Base-by-base conservation (phyloP, 2,329 filamentous ascomycete species). In the Exophiala alcalophila region DNA sequence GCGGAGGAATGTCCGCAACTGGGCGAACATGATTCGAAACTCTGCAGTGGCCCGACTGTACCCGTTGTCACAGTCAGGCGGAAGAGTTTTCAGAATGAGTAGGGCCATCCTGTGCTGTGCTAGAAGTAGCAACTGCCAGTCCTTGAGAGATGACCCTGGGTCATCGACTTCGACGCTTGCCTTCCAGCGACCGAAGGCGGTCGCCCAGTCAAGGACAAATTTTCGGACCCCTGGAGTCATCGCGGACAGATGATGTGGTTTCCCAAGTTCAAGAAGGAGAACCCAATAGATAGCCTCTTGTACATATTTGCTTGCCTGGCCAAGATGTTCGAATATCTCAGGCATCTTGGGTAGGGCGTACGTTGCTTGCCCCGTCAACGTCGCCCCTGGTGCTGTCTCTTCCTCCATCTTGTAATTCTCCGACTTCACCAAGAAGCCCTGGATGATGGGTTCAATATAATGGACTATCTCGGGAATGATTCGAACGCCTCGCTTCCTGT, bases 1-100 rank as follows among this genome's bases (percentile, higher is more conserved):
- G n/a, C 47, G 38, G 15, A 50, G 20, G 18, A 50, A 50, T 7
- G 42, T 46, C 12, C 47, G 47, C n/a, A 50, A 15, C 25, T 50
- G 47, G 4, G 40, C 47, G 12, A 46, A 46, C 42, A 50, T 50
- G 38, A 50, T 50, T 9, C 42, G 47, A 21, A 50, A 50, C 24
- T 50, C 47, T 8, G 47, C 38, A 6, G 47, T 38, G 4, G 47
- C 42, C 9, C 47, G 47, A 25, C 21, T 35, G 21, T 46, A 50
- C 4, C 15, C 15, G 27, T 27, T 30, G 34, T 50, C 47, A 24
- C 43, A 43, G 3, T 50, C 47, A 25, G 47, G 47, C n/a, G 38
- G 47, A 10, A 46, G 34, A n/a, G 32, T 42, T 16, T 40, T 45
- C 16, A 50, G 23, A 7, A 50, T 38, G 15, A 50, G 38, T 8